Evolutionary conservation across 441 rosid species (phyloP).

Genomic region (Erodium chrysanthum): DNA sequence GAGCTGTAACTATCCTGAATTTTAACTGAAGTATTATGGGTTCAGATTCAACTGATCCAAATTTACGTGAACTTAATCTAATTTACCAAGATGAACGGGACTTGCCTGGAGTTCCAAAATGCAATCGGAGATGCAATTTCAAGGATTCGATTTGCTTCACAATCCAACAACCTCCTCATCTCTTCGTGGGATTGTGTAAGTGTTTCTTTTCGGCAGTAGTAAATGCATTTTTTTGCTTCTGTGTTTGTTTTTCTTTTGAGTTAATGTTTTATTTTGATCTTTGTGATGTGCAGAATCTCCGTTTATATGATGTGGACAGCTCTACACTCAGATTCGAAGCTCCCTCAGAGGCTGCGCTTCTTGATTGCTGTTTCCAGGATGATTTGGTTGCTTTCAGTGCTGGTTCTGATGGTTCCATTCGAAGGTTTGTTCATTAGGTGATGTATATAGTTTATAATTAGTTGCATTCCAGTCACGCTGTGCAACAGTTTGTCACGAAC

Average conservation of each 20-base stretch:
- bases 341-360: conserved; percentile 44
- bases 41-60: neutral
- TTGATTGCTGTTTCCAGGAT: conserved; percentile 63
- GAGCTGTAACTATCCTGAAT: neutral
- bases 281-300: conserved; percentile 35
- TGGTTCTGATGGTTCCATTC: conserved; percentile 58
- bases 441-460: neutral
- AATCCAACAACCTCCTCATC: conserved; percentile 64
- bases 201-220: conserved; percentile 2
- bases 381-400: conserved; percentile 44
- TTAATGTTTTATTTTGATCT: neutral
- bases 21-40: neutral
- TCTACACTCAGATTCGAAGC: conserved; percentile 40
- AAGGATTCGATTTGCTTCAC: conserved; percentile 57
- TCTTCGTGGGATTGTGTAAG: conserved; percentile 91
- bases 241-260: neutral
- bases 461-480: no score
- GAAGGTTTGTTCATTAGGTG: conserved; percentile 35
- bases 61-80: neutral
- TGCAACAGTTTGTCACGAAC: neutral
- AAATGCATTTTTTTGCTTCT: neutral
- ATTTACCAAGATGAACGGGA: conserved; percentile 26
- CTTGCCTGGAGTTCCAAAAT: conserved; percentile 34
- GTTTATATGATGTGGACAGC: conserved; percentile 62
- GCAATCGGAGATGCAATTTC: conserved; percentile 63